phyloP scores from a whole-genome alignment of 2,329 filamentous ascomycete genomes.

The Cladosporium sp. region DNA sequence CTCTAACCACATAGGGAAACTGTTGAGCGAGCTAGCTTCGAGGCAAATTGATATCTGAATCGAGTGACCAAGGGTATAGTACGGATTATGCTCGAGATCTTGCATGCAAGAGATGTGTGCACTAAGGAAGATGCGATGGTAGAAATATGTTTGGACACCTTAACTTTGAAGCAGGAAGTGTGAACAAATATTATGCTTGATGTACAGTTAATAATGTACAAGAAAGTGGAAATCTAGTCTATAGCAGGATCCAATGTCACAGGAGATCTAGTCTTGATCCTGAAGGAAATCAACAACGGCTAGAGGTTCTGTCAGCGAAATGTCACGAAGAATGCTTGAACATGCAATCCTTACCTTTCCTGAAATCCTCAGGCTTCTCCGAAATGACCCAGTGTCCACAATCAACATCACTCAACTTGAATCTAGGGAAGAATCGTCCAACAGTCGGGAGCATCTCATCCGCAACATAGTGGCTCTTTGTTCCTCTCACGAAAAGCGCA shows the following conservation, averaged over 20 bases:
- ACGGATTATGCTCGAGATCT: no score
- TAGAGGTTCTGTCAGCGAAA: constrained; percentile 29
- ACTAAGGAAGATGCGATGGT: no score
- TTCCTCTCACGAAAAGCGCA: constrained; percentile 75
- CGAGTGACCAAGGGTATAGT: no score
- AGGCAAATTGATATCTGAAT: not conserved
- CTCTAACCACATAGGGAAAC: not conserved
- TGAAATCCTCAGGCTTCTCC: constrained; percentile 78
- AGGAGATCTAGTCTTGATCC: constrained; percentile 41
- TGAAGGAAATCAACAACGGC: constrained; percentile 62
- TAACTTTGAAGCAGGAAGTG: not conserved
- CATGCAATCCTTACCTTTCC: constrained; percentile 52
- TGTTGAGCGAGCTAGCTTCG: not conserved
- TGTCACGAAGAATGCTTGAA: not conserved
- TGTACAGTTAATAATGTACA: constrained; percentile 1
- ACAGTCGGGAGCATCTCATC: constrained; percentile 77
- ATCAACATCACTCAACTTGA: constrained; percentile 68
- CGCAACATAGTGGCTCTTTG: constrained; percentile 70
- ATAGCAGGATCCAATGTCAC: not conserved
- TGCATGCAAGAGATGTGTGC: no score
- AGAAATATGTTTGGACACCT: no score
- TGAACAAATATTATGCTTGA: not conserved
- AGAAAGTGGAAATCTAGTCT: not conserved
- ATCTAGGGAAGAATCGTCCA: constrained; percentile 76
- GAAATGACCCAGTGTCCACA: constrained; percentile 85